Evolutionary conservation across 176 grass and related monocot species (phyloP), one percentile per base, ranked within the genome.

Genomic region (Avena atlantica): DNA sequence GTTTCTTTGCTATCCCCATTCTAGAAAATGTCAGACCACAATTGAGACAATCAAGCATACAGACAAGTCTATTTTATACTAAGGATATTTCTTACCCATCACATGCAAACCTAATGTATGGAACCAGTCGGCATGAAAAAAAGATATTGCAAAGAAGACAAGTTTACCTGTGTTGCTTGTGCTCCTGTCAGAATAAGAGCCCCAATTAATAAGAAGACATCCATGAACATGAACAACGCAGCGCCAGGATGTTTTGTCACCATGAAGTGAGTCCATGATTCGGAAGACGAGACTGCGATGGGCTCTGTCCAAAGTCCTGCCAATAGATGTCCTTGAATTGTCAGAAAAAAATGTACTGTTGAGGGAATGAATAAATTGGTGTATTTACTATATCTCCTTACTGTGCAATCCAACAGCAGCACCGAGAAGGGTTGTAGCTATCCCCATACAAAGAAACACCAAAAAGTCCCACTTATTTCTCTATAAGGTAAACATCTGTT

Each of bases 391-490:
- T 61, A 81, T 48, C 17, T 88, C 85, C 93, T 92, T 90, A 96
- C 97, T 92, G 66, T 96, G 89, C 78, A 96, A 88, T 81, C 88
- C 97, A 76, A 93, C 50, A 4, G 83, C 81, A 90, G 89, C 94
- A 81, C 85, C 87, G 21, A 96, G 47, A 72, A 94, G 78, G 47
- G 89, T 78, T 87, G 94, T 87, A 59, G 81, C 78, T 65, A 89
- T 90, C 70, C 92, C 92, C 94, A 96, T 94, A 81, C 94, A 96
- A 84, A 99, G 81, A 87, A 96, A 96, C 17, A 94, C 72, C 55
- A 99, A 94, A 74, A 99, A 99, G 68, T 99, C 94, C 94, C 97
- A 89, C 73, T 91, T 96, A 85, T 99, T 99, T 82, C 83, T 89
- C 97, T 99, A 81, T 70, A 94, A 87, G 36, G 73, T 74, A 60